Conservation (phyloP, 805 yeast genomes). For the Spathaspora sp. region DNA sequence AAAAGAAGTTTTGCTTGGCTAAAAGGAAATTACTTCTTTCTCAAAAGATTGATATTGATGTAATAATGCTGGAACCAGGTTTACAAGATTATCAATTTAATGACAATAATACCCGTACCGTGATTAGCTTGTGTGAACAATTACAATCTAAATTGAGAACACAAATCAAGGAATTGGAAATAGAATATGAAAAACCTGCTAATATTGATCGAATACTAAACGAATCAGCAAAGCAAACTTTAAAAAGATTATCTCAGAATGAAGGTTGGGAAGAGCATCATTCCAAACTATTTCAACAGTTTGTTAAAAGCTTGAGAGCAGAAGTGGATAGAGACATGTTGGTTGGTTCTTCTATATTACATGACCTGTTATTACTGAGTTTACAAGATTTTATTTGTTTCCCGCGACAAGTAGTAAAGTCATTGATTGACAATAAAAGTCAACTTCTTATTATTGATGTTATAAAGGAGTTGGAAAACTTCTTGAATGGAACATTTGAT, state of each 20-base stretch:
- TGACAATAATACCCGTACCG: background rate
- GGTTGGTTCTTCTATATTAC: slow-evolving; percentile 50
- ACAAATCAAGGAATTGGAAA: slow-evolving; percentile 53
- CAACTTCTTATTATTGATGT: background rate
- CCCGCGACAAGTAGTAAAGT: background rate
- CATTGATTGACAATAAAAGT: background rate
- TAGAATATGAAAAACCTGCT: slow-evolving; percentile 42
- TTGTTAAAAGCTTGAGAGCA: slow-evolving; percentile 42
- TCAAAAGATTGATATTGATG: slow-evolving; percentile 37
- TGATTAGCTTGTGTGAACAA: slow-evolving; percentile 26
- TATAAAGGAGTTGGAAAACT: slow-evolving; percentile 13
- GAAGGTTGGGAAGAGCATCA: slow-evolving; percentile 55
- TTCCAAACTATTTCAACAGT: slow-evolving; percentile 36
- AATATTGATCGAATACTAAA: slow-evolving; percentile 52
- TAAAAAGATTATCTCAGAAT: slow-evolving; percentile 46
- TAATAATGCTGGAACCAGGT: slow-evolving; percentile 16
- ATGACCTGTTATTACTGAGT: slow-evolving; percentile 42
- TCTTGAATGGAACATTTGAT: slow-evolving; percentile 35
- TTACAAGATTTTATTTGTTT: background rate
- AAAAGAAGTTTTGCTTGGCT: slow-evolving; percentile 40
- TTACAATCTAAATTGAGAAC: slow-evolving; percentile 29
- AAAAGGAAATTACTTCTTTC: slow-evolving; percentile 44
- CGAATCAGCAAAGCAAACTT: slow-evolving; percentile 43
- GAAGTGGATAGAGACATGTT: slow-evolving; percentile 51
- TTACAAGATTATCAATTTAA: background rate